Percentiles rank a stretch among this genome's conserved stretches.
phyloP scores from a whole-genome alignment of 2,329 filamentous ascomycete species.

The Fusarium pseudoanthophilum region DNA sequence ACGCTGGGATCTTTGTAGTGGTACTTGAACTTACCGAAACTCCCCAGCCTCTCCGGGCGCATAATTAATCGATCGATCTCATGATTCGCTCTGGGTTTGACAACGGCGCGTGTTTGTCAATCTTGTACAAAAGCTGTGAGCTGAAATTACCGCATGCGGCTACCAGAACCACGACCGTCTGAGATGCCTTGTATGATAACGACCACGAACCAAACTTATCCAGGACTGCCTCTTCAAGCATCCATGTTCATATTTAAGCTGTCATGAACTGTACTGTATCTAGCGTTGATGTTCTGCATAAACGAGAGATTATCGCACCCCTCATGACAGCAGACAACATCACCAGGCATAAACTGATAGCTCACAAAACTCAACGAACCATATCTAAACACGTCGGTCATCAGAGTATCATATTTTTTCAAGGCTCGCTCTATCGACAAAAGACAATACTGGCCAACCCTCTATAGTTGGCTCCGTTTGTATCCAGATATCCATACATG shows the following conservation, averaged over 20 bases:
- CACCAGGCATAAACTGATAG: neutral
- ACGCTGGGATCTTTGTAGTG: constrained; percentile 31
- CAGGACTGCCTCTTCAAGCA: neutral
- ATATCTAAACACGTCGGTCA: constrained; percentile 7
- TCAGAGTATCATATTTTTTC: constrained; percentile 17
- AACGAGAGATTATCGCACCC: neutral
- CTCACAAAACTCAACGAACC: constrained; percentile 4
- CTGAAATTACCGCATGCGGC: constrained; percentile 24
- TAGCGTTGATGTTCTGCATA: neutral
- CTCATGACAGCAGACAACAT: neutral
- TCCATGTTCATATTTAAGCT: neutral
- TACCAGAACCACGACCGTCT: constrained; percentile 2
- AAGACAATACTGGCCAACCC: constrained; percentile 14
- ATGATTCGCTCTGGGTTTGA: constrained; percentile 18
- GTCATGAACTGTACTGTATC: neutral
- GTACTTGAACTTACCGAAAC: constrained; percentile 21
- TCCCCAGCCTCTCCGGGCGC: constrained; percentile 32
- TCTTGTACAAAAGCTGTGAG: neutral
- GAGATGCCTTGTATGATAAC: neutral
- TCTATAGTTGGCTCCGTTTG: constrained; percentile 22
- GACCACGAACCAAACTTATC: neutral
- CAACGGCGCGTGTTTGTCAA: constrained; percentile 15
- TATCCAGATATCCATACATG: constrained; percentile 21
- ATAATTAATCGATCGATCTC: constrained; percentile 33
- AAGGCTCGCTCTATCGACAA: constrained; percentile 29